Evolutionary conservation across 495 filamentous ascomycete genomes (phyloP).

Genomic region (Aspergillus haitiensis): DNA sequence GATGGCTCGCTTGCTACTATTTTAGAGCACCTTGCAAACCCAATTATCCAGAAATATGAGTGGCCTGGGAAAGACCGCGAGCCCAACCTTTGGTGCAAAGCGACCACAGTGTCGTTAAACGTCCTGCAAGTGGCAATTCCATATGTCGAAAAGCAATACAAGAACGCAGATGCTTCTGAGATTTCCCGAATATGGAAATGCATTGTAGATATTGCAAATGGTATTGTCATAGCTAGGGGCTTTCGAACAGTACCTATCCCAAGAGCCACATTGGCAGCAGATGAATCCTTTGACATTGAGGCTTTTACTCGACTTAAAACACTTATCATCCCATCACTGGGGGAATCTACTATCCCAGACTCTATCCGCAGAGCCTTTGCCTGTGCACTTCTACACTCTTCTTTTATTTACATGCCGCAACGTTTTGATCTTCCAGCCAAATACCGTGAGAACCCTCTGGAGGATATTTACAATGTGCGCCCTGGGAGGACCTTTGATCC

Average conservation of each 20-base stretch:
- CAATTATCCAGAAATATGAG: constrained; percentile 74
- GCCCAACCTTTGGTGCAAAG: constrained; percentile 73
- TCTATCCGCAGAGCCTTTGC: constrained; percentile 68
- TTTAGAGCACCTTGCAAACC: constrained; percentile 62
- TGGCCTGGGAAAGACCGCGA: constrained; percentile 58
- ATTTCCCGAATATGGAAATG: constrained; percentile 44
- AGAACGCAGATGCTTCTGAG: constrained; percentile 27
- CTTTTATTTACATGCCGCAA: constrained; percentile 72
- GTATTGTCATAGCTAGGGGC: constrained; percentile 43
- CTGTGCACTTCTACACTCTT: constrained; percentile 75
- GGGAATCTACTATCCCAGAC: constrained; percentile 62
- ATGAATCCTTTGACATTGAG: constrained; percentile 74
- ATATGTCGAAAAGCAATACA: constrained; percentile 55
- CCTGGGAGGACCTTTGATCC: constrained; percentile 70
- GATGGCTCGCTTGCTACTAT: constrained; percentile 60
- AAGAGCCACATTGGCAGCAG: constrained; percentile 35
- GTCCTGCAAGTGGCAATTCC: constrained; percentile 68
- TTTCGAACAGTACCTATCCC: constrained; percentile 34
- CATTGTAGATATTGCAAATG: constrained; percentile 40
- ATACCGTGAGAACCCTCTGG: constrained; percentile 54
- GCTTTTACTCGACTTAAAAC: constrained; percentile 66
- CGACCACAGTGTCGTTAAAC: constrained; percentile 65
- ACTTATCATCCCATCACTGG: constrained; percentile 74
- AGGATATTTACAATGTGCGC: constrained; percentile 62
- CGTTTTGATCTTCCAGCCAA: constrained; percentile 59